Conservation (phyloP, 495 filamentous ascomycete species). For the Penicillium alfredii region DNA sequence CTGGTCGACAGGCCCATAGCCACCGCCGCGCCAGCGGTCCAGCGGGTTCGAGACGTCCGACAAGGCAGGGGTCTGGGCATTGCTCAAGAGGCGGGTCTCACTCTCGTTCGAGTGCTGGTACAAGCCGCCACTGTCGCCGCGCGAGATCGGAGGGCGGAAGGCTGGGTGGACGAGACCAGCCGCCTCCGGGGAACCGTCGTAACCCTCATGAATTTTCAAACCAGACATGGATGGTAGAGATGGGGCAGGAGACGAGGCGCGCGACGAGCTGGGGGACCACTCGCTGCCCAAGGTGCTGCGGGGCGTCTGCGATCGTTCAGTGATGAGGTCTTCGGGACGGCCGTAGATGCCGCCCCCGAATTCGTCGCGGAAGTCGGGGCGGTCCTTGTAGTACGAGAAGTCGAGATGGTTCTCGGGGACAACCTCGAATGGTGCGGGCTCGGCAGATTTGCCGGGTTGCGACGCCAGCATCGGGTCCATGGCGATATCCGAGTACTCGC, state of each 20-base stretch:
- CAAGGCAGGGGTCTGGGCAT: constrained; percentile 35
- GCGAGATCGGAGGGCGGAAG: constrained; percentile 31
- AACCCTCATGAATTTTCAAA: constrained; percentile 24
- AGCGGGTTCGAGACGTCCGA: constrained; percentile 21
- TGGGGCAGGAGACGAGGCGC: constrained; percentile 43
- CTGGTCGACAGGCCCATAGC: constrained; percentile 44
- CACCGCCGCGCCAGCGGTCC: constrained; percentile 43
- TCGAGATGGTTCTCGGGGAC: constrained; percentile 88
- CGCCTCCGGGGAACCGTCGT: constrained; percentile 18
- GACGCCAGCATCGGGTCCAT: constrained; percentile 77
- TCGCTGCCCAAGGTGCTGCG: constrained; percentile 44
- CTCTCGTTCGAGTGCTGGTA: constrained; percentile 42
- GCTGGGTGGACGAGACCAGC: constrained; percentile 30
- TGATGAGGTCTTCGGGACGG: constrained; percentile 55
- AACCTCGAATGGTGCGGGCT: constrained; percentile 66
- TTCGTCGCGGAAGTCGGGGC: constrained; percentile 81
- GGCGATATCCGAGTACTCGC: constrained; percentile 65
- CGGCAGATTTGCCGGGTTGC: constrained; percentile 59
- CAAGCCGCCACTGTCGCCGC: constrained; percentile 19
- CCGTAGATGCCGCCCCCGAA: constrained; percentile 77
- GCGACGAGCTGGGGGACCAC: constrained; percentile 39
- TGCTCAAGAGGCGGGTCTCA: constrained; percentile 37
- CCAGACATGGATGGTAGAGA: constrained; percentile 28
- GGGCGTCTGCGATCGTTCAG: constrained; percentile 62
- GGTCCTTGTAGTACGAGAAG: constrained; percentile 85